phyloP scores from a whole-genome alignment of 331 rosid species.

The Rosa hybrid region DNA sequence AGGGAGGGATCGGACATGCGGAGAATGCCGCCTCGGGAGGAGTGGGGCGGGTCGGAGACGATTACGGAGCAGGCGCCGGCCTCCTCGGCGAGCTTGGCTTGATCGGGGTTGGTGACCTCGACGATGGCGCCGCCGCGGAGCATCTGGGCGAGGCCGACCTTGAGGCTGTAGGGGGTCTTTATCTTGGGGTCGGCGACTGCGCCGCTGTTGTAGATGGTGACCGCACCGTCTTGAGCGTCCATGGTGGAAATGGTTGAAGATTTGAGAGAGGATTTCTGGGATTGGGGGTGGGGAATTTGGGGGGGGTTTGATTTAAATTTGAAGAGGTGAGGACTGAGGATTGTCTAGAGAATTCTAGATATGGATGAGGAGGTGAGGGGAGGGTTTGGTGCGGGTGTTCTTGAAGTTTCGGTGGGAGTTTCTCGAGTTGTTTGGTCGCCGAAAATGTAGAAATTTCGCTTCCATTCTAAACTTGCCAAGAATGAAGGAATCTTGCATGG shows the following conservation, averaged over 20 bases:
- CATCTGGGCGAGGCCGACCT: constrained; percentile 47
- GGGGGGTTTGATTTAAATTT: neutral
- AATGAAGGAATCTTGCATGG: neutral
- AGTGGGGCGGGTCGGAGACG: constrained; percentile 34
- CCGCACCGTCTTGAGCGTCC: constrained; percentile 52
- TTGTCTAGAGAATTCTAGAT: neutral
- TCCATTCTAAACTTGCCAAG: neutral
- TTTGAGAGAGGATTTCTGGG: neutral
- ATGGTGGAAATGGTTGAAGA: neutral
- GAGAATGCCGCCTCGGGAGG: constrained; percentile 25
- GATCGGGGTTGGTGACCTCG: constrained; percentile 45
- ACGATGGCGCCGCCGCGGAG: constrained; percentile 67
- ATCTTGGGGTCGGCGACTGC: constrained; percentile 47
- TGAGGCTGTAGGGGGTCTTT: constrained; percentile 35
- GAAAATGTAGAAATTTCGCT: constrained; percentile 32
- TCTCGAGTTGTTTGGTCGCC: constrained; percentile 20
- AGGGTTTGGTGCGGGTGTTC: constrained; percentile 14
- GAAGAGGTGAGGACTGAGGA: neutral
- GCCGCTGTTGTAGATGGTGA: constrained; percentile 42
- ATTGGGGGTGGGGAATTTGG: neutral
- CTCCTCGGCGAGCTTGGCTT: constrained; percentile 71
- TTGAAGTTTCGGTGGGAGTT: constrained; percentile 36
- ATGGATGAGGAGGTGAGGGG: neutral
- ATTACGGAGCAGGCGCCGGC: constrained; percentile 66
- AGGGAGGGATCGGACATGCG: constrained; percentile 66